These are phyloP conservation scores for Pseudogymnoascus sp. DNA, from an alignment of 2,329 filamentous ascomycete species.

Conservation along the genomic window DNA sequence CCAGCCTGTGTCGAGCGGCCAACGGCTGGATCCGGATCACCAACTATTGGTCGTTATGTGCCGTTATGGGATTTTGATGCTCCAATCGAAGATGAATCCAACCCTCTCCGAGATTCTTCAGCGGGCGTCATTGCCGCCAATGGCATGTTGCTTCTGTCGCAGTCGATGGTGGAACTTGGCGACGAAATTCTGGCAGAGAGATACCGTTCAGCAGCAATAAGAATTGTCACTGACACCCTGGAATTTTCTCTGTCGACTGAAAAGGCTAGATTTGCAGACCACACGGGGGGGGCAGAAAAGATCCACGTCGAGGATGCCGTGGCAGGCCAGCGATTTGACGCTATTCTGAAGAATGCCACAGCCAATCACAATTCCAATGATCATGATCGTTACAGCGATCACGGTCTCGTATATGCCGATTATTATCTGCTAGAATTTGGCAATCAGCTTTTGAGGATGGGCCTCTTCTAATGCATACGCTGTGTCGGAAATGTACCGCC, in stretches of 20 bases:
- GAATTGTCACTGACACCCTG: slow-evolving; percentile 17
- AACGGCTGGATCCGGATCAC: not conserved
- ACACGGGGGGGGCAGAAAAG: not conserved
- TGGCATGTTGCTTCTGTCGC: slow-evolving; percentile 32
- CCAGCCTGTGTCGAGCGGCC: slow-evolving; percentile 23
- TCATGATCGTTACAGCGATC: slow-evolving; percentile 26
- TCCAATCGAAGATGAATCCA: slow-evolving; percentile 26
- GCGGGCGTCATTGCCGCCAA: slow-evolving; percentile 34
- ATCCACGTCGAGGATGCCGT: slow-evolving; percentile 11
- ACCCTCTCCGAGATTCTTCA: slow-evolving; percentile 27
- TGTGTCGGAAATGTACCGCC: not conserved
- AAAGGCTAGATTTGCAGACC: slow-evolving; percentile 11
- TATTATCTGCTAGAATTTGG: slow-evolving; percentile 41
- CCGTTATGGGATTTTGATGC: slow-evolving; percentile 42
- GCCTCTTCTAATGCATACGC: slow-evolving; percentile 14
- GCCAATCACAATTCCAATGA: slow-evolving; percentile 29
- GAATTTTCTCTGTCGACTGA: slow-evolving; percentile 14
- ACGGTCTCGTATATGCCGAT: slow-evolving; percentile 40
- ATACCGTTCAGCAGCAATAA: slow-evolving; percentile 16
- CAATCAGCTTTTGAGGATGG: slow-evolving; percentile 36
- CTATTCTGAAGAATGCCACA: slow-evolving; percentile 28
- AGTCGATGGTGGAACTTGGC: slow-evolving; percentile 22
- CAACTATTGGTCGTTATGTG: slow-evolving; percentile 18
- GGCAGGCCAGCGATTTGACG: slow-evolving; percentile 22
- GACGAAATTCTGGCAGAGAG: slow-evolving; percentile 9